Conservation (phyloP, 805 yeast species). For the Starmerella stigmatis region DNA sequence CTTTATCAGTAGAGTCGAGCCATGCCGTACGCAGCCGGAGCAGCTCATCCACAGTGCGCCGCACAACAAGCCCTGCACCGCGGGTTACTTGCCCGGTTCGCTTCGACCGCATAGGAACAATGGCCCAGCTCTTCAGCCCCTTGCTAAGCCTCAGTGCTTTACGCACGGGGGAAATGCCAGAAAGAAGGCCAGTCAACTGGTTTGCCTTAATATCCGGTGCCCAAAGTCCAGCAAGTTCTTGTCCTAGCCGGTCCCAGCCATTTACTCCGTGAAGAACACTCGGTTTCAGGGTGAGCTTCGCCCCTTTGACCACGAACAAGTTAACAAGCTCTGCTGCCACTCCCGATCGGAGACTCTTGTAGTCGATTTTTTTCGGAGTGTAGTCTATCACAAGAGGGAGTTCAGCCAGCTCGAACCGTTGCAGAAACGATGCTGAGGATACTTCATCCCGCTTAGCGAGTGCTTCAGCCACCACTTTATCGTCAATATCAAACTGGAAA, state of each 20-base stretch:
- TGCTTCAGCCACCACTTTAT: not conserved
- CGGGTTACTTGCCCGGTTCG: constrained; percentile 8
- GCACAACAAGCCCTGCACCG: constrained; percentile 15
- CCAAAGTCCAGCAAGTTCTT: constrained; percentile 60
- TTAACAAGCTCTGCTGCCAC: constrained; percentile 79
- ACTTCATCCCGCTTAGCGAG: not conserved
- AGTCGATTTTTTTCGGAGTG: constrained; percentile 82
- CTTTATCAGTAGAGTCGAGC: constrained; percentile 14
- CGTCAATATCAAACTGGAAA: constrained; percentile 62
- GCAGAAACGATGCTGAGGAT: constrained; percentile 38
- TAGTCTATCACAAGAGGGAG: constrained; percentile 70
- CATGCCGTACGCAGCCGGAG: constrained; percentile 11
- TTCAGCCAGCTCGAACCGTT: constrained; percentile 42
- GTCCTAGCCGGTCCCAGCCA: constrained; percentile 56
- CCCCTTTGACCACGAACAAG: constrained; percentile 78
- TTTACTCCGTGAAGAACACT: constrained; percentile 61
- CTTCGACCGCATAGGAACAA: constrained; percentile 10
- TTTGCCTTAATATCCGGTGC: constrained; percentile 75
- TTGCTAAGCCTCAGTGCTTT: constrained; percentile 12
- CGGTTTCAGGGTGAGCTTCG: constrained; percentile 54
- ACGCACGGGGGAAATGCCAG: constrained; percentile 75
- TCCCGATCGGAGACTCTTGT: constrained; percentile 75
- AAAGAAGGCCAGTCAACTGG: constrained; percentile 68
- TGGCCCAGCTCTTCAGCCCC: constrained; percentile 12
- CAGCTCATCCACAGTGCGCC: constrained; percentile 16